Evolutionary conservation across 73 alveolate species (phyloP).

Genomic region (Uronychia setigera): DNA sequence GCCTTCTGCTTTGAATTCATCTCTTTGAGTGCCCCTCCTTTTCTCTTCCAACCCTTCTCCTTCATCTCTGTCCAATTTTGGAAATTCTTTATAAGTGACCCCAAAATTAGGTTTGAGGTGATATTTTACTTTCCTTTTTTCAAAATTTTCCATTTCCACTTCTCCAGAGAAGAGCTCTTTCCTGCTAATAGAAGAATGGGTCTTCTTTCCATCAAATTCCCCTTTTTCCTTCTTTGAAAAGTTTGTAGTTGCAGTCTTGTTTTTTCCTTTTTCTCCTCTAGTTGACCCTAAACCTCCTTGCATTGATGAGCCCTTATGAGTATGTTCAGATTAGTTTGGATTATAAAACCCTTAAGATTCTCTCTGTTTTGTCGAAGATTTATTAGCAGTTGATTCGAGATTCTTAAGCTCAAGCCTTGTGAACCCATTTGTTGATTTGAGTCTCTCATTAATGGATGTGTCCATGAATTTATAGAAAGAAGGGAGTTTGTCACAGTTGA

Average conservation of each 20-base stretch:
- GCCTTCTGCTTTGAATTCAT: neutral
- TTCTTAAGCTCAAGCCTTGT: neutral
- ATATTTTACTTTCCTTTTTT: neutral
- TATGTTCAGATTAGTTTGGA: too few relatives aligned
- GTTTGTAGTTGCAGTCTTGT: neutral
- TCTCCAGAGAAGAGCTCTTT: neutral
- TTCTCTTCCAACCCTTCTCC: neutral
- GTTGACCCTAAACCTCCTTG: too few relatives aligned
- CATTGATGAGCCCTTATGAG: too few relatives aligned
- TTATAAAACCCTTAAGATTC: neutral
- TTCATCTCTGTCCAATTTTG: too few relatives aligned
- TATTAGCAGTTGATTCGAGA: neutral
- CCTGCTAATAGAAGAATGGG: neutral
- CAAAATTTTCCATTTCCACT: neutral
- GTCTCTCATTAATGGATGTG: too few relatives aligned
- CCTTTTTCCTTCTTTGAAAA: neutral
- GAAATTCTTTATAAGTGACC: neutral
- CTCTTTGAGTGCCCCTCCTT: neutral
- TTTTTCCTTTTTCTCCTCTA: too few relatives aligned
- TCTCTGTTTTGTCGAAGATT: neutral
- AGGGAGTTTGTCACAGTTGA: slow-evolving; percentile 1
- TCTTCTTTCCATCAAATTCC: neutral
- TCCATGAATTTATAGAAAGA: neutral
- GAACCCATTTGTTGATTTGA: neutral
- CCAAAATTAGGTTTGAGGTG: neutral